Conservation (phyloP, 225 moss, liverwort and hornwort species). For the Anthoceros angustus region DNA sequence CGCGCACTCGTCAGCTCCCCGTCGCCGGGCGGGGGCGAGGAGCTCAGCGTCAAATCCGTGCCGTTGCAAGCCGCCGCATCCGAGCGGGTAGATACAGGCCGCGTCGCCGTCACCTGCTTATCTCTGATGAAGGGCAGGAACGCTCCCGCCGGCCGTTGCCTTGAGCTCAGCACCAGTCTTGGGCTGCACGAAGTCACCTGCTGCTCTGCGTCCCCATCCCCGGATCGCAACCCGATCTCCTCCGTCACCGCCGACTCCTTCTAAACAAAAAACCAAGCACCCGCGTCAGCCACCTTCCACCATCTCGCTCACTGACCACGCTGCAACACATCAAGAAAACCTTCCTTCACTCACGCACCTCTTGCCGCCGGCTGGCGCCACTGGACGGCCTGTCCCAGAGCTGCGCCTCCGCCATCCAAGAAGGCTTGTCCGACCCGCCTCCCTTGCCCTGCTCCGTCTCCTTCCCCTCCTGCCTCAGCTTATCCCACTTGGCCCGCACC, state of each 20-base stretch:
- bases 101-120: conserved; percentile 20
- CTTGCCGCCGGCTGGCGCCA: conserved; percentile 59
- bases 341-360: background rate
- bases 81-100: conserved; percentile 31
- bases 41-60: conserved; percentile 20
- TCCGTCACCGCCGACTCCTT: conserved; percentile 31
- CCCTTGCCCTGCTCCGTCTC: conserved; percentile 4
- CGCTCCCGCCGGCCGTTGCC: conserved; percentile 71
- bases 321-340: background rate
- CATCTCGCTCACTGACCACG: background rate
- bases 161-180: conserved; percentile 44
- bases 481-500: background rate
- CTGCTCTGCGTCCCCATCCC: conserved; percentile 24
- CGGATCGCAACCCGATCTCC: conserved; percentile 17
- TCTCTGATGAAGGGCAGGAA: conserved; percentile 78
- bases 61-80: conserved; percentile 16
- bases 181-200: conserved; percentile 55
- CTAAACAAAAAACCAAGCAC: conserved; percentile 18
- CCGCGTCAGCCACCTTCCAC: background rate
- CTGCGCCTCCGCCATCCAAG: conserved; percentile 97
- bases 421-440: conserved; percentile 31
- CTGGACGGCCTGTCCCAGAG: conserved; percentile 9
- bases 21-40: conserved; percentile 12
- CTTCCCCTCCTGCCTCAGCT: background rate
- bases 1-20: conserved; percentile 12